phyloP scores from a whole-genome alignment of 73 alveolate species.

The Symbiodinium natans region DNA sequence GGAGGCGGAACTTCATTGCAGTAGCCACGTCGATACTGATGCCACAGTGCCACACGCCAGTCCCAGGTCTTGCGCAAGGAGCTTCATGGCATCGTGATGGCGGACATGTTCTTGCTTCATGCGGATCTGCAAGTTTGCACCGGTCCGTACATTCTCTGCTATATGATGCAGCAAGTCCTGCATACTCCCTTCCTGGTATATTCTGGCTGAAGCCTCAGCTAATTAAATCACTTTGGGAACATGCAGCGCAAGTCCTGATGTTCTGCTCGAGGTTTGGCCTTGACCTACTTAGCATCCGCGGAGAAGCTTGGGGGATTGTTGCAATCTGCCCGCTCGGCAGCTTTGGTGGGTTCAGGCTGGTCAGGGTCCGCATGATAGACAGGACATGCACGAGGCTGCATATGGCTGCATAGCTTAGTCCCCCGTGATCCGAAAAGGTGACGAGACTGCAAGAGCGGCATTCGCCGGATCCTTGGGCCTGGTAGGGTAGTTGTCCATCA shows the following conservation, averaged over 20 bases:
- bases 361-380: not conserved
- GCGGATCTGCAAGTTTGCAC: constrained; percentile 58
- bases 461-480: not conserved
- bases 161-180: constrained; percentile 41
- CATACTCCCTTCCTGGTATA: constrained; percentile 33
- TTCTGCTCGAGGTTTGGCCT: constrained; percentile 14
- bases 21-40: not conserved
- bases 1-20: not conserved
- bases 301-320: not conserved
- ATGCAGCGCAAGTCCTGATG: not conserved
- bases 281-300: constrained; percentile 57
- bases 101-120: not conserved
- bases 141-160: constrained; percentile 60
- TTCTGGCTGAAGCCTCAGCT: not conserved
- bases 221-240: not conserved
- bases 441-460: not conserved
- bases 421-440: not conserved
- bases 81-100: constrained; percentile 11
- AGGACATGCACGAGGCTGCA: too few species aligned
- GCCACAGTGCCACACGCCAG: not conserved
- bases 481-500: not conserved
- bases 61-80: constrained; percentile 23
- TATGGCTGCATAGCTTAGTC: too few species aligned
- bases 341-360: not conserved
- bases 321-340: constrained; percentile 21